Evolutionary conservation across 2,329 filamentous ascomycete genomes (phyloP).

Genomic region (Scorias spongiosa): DNA sequence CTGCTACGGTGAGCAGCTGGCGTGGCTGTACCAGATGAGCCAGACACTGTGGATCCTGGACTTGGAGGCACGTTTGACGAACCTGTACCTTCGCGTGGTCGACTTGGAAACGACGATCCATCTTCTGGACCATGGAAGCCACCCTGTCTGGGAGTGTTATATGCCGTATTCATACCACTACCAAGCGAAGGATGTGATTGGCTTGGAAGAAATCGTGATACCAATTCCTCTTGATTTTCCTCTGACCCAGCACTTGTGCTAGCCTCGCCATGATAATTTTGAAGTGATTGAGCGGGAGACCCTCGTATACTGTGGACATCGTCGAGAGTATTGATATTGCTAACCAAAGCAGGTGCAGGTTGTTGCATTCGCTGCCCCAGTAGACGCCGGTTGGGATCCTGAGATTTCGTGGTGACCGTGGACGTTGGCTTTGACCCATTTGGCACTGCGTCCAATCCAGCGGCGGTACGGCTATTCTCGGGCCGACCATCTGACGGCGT

Average conservation of each 20-base stretch:
- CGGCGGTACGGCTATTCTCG: background rate
- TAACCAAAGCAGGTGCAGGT: constrained; percentile 17
- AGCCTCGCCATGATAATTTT: constrained; percentile 12
- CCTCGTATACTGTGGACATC: constrained; percentile 13
- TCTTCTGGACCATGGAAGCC: constrained; percentile 15
- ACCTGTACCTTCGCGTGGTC: constrained; percentile 4
- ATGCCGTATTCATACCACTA: constrained; percentile 14
- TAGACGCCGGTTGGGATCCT: constrained; percentile 14
- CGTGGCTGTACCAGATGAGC: constrained; percentile 16
- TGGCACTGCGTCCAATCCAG: too few relatives aligned
- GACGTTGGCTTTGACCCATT: background rate
- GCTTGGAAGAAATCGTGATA: constrained; percentile 18
- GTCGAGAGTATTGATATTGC: constrained; percentile 18
- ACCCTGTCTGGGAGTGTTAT: constrained; percentile 15
- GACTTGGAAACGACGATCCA: constrained; percentile 8
- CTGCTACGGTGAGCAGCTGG: constrained; percentile 17
- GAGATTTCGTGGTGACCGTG: constrained; percentile 3
- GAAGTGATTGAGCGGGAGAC: constrained; percentile 15
- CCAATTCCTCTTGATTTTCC: constrained; percentile 13
- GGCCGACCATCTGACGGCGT: background rate
- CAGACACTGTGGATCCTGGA: constrained; percentile 14
- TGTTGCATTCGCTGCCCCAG: constrained; percentile 10
- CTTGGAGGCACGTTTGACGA: constrained; percentile 4
- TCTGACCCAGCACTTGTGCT: constrained; percentile 5
- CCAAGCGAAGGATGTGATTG: constrained; percentile 16